A percentile compares a stretch with the other conserved stretches of the same genome.
These are phyloP conservation scores for Xylaria curta DNA, from an alignment of 495 filamentous ascomycete genomes.

Conservation along the genomic window DNA sequence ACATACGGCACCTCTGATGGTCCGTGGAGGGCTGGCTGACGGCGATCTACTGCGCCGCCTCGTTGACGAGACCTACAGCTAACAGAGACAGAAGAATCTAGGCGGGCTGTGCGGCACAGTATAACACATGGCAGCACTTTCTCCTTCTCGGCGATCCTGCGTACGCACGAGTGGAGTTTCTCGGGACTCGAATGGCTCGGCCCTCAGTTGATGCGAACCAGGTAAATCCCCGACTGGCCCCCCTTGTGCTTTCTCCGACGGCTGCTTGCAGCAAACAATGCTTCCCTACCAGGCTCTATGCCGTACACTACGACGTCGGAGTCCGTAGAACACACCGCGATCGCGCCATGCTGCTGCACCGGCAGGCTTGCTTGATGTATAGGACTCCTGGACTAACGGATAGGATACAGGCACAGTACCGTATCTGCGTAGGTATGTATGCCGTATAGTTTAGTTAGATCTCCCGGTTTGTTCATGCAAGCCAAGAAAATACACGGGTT, in stretches of 20 bases:
- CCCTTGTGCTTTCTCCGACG: neutral
- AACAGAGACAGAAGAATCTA: neutral
- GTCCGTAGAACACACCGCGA: slow-evolving; percentile 8
- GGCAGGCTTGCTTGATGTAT: neutral
- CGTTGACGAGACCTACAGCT: slow-evolving; percentile 14
- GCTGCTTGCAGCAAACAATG: slow-evolving; percentile 14
- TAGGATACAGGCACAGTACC: neutral
- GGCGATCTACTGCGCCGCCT: slow-evolving; percentile 8
- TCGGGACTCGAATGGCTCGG: slow-evolving; percentile 17
- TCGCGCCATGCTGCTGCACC: neutral
- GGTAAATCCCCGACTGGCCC: slow-evolving; percentile 14
- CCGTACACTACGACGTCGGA: slow-evolving; percentile 15
- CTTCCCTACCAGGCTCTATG: neutral
- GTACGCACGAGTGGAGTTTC: neutral
- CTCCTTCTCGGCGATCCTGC: slow-evolving; percentile 11
- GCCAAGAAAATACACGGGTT: slow-evolving; percentile 9
- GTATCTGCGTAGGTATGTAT: neutral
- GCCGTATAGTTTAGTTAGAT: neutral
- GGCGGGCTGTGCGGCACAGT: slow-evolving; percentile 11
- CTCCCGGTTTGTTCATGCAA: slow-evolving; percentile 1
- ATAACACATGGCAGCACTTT: neutral
- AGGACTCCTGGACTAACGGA: neutral
- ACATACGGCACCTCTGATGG: neutral
- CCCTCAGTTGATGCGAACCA: neutral
- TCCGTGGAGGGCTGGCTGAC: neutral